These are phyloP conservation scores for Pholiota microspora DNA, from an alignment of 768 basidiomycete genomes.

Conservation along the genomic window DNA sequence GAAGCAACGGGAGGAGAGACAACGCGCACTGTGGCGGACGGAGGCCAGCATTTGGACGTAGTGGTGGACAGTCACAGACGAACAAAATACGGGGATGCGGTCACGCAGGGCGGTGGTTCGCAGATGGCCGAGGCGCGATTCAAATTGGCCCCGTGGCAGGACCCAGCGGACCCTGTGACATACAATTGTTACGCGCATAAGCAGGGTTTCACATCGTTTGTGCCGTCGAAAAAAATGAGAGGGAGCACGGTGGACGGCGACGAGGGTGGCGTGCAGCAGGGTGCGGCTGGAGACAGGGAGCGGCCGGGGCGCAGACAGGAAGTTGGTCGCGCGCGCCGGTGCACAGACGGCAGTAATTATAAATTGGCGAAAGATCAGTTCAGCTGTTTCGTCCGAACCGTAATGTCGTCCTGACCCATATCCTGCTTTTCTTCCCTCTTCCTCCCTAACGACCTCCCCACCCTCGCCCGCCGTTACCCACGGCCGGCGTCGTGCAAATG, in stretches of 20 bases:
- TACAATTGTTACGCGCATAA: neutral
- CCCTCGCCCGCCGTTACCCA: slow-evolving; percentile 12
- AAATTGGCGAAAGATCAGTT: slow-evolving; percentile 11
- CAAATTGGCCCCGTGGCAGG: slow-evolving; percentile 17
- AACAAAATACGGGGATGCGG: neutral
- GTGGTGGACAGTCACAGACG: neutral
- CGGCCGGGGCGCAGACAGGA: neutral
- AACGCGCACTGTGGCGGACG: slow-evolving; percentile 14
- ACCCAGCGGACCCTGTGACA: slow-evolving; percentile 18
- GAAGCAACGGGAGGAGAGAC: neutral
- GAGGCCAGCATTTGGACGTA: slow-evolving; percentile 10
- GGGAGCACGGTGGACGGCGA: neutral
- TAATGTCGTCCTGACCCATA: slow-evolving; percentile 26
- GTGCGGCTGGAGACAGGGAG: neutral
- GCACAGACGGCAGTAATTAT: slow-evolving; percentile 14
- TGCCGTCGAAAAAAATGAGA: neutral
- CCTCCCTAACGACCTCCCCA: slow-evolving; percentile 13
- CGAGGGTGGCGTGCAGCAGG: neutral
- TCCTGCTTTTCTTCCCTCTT: slow-evolving; percentile 20
- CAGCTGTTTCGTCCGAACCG: slow-evolving; percentile 9
- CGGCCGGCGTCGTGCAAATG: slow-evolving; percentile 33
- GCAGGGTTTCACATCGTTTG: slow-evolving; percentile 1
- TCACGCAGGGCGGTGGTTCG: slow-evolving; percentile 1
- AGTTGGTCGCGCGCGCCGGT: slow-evolving; percentile 17
- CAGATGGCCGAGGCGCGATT: slow-evolving; percentile 16